phyloP scores from a whole-genome alignment of 2,329 filamentous ascomycete genomes.

The Ceratocystiopsis minuta region DNA sequence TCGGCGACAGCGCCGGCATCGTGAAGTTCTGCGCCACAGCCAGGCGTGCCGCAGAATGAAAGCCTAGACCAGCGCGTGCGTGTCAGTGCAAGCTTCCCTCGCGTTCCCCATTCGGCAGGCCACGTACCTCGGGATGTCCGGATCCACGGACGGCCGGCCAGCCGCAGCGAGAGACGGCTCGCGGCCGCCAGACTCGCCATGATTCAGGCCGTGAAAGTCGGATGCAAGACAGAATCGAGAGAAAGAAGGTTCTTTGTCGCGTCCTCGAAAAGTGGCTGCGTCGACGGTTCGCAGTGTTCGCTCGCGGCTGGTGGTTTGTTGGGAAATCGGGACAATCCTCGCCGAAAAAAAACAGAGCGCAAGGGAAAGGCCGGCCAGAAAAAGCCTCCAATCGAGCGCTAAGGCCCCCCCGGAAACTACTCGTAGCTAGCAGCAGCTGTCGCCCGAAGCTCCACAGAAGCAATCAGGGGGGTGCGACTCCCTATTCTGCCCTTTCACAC shows the following conservation, averaged over 20 bases:
- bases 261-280: background rate
- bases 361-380: no score
- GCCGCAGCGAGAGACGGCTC: slow-evolving; percentile 9
- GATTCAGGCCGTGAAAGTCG: no score
- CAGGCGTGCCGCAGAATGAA: slow-evolving; percentile 41
- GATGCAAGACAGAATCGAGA: no score
- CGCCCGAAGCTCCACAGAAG: background rate
- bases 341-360: slow-evolving; percentile 4
- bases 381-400: no score
- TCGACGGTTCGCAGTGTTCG: background rate
- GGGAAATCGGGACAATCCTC: slow-evolving; percentile 6
- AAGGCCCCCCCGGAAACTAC: no score
- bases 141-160: slow-evolving; percentile 10
- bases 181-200: slow-evolving; percentile 7
- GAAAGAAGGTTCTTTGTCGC: no score
- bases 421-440: no score
- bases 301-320: background rate
- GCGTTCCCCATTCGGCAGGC: no score
- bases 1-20: slow-evolving; percentile 81
- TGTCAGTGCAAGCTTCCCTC: background rate
- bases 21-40: slow-evolving; percentile 71
- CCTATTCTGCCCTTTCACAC: no score
- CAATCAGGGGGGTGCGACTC: background rate
- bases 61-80: slow-evolving; percentile 29
- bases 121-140: slow-evolving; percentile 6